Base-by-base conservation (phyloP, 1,284 basidiomycete genomes). In the Fomitopsis schrenkii region DNA sequence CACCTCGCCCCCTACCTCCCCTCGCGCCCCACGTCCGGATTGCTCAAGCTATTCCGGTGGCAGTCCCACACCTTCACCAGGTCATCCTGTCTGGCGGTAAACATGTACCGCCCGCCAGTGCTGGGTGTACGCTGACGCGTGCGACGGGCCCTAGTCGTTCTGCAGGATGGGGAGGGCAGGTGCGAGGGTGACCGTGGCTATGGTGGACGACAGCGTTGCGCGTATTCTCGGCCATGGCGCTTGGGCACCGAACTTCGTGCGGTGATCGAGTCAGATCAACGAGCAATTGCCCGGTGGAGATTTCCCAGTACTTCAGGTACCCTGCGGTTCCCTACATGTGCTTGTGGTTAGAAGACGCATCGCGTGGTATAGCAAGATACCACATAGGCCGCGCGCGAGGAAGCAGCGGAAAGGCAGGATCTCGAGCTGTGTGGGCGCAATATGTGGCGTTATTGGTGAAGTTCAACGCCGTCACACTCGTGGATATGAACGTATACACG, bases 361-460 rank as follows among this genome's bases (percentile, higher is more conserved):
- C 56, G 35, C 26, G 42, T 50, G 60, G 52, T 57, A 52, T 15
- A 17, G 41, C 54, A 45, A 35, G 28, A 3, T 12, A 22, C 6
- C 6, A 83, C 89, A 64, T 71, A 93, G 91, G 17, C 97, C 83
- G 57, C 87, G 91, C 1, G 88, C 92, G 6, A 99, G 84, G 17
- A 99, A 80, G 88, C 95, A 99, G 74, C 99, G 97, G 70, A 96
- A 98, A 0, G 95, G 95, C 9, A 99, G 79, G 73, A 95, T 98
- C 72, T 98, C 94, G 62, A 99, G 84, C 62, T 91, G 81, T 9
- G 93, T 93, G 1, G 95, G 93, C 72, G 98, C 97, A 62, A 97
- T 85, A 71, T 98, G 96, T 3, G 85, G 79, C 73, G 88, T 90
- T 17, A 94, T 65, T 86, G 83, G 71, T 99, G 97, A 9, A 99